Base-by-base conservation (phyloP, 345 rosid genomes). In the Heritiera fomes region DNA sequence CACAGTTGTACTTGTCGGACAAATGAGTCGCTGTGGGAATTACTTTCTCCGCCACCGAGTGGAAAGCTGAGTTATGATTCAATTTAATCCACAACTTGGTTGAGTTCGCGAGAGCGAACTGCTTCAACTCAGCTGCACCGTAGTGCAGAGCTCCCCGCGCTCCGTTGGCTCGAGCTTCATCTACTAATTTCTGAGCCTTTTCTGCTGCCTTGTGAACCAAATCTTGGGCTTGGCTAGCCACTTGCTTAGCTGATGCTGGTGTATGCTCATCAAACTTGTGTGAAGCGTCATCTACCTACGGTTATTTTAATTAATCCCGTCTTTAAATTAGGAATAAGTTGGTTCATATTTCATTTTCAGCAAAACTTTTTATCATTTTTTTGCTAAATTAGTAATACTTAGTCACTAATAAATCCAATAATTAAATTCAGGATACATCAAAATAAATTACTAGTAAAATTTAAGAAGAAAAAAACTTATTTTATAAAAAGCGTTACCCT, bases 231-330 rank as follows among this genome's bases (percentile, higher is more conserved):
- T 83, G 87, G 77, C 77, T 75, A 1, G 85, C 90, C 15, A 83
- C 75, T 20, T 79, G 77, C 91, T 93, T 95, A 56, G 90, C 96
- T 58, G 79, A 8, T 0, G 89, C 78, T 8, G 99, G 99, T 17
- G 97, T 97, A 34, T 88, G 92, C 88, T 89, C 82, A 7, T 92
- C 89, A 60, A 92, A 92, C 86, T 89, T 86, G 66, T 43, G 79
- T 0, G 88, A 60, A 71, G 83, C 95, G 78, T 87, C 90, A 81
- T 86, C 96, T 0, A 89, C 97, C 99, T 95, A 87, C 77, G 70
- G 63, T 47, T 23, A 3, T 60, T 62, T 9, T 40, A 18, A 12
- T 46, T 9, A 46, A 43, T 43, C 45, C 45, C 8, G 45, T 43
- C 8, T 6, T 43, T 43, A 46, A 9, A 10, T 46, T 62, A 2